Conservation (phyloP, 768 basidiomycete genomes). For the Strobilomyces dryophilus region DNA sequence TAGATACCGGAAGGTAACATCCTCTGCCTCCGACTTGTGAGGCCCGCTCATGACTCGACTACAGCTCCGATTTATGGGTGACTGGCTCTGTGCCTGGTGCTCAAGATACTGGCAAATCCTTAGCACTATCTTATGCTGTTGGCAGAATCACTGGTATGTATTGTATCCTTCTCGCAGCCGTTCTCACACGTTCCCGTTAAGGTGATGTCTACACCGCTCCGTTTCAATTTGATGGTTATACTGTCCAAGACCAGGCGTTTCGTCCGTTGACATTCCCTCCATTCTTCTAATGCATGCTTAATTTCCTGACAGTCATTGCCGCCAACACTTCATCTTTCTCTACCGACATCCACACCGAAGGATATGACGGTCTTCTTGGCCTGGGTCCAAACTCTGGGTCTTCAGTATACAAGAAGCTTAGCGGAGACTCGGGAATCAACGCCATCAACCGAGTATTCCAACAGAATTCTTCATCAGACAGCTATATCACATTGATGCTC, state of each 20-base stretch:
- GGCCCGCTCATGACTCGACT: background rate
- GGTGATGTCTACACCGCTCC: conserved; percentile 54
- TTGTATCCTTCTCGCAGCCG: background rate
- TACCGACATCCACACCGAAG: conserved; percentile 53
- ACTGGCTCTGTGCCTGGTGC: conserved; percentile 44
- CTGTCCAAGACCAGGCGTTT: conserved; percentile 62
- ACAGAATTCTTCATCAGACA: conserved; percentile 50
- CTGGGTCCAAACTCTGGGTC: conserved; percentile 77
- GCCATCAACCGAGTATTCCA: conserved; percentile 64
- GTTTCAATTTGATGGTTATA: conserved; percentile 52
- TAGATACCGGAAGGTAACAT: conserved; percentile 73
- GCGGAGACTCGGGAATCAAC: conserved; percentile 47
- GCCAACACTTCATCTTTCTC: conserved; percentile 61
- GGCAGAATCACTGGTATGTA: conserved; percentile 57
- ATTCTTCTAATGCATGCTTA: background rate
- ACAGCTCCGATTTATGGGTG: conserved; percentile 78
- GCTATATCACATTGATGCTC: conserved; percentile 65
- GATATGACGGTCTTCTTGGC: conserved; percentile 69
- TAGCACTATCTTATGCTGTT: conserved; percentile 64
- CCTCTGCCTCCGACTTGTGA: background rate
- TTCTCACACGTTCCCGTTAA: conserved; percentile 18
- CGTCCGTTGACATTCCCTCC: conserved; percentile 37
- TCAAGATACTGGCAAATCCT: conserved; percentile 51
- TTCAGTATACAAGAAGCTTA: conserved; percentile 54
- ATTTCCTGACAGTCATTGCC: conserved; percentile 49